These are phyloP conservation scores for Dendrobium catenatum DNA, from an alignment of 106 monocot genomes.

Conservation along the genomic window DNA sequence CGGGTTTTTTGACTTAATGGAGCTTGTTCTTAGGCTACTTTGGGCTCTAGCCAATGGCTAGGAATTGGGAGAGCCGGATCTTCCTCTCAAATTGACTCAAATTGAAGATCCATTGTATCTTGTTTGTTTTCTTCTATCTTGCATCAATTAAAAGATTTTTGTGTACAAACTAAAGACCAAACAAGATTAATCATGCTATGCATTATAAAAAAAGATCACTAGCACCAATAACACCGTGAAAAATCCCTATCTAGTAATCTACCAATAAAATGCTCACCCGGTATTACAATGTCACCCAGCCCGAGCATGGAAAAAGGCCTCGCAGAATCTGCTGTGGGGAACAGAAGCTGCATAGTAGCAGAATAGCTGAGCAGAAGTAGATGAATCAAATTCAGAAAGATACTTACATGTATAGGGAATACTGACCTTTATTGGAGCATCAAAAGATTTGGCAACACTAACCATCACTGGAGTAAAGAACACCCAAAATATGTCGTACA, in stretches of 20 bases:
- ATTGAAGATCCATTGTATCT: too few relatives aligned
- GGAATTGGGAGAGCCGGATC: too few relatives aligned
- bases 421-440: constrained; percentile 95
- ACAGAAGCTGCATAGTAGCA: constrained; percentile 56
- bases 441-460: constrained; percentile 80
- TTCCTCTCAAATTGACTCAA: too few relatives aligned
- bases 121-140: too few relatives aligned
- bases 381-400: background rate
- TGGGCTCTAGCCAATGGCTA: too few relatives aligned
- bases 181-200: too few relatives aligned
- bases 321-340: constrained; percentile 72
- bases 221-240: too few relatives aligned
- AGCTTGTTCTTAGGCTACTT: too few relatives aligned
- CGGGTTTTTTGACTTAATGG: too few relatives aligned
- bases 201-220: too few relatives aligned
- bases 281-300: constrained; percentile 97
- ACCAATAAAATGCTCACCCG: constrained; percentile 38
- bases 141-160: too few relatives aligned
- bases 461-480: constrained; percentile 88
- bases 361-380: background rate
- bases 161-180: too few relatives aligned
- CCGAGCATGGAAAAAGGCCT: constrained; percentile 97
- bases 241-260: background rate
- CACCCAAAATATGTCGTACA: constrained; percentile 81
- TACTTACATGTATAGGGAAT: background rate